Conservation (phyloP, 352 stramenopile species). For the Salisapilia sapeloensis region DNA sequence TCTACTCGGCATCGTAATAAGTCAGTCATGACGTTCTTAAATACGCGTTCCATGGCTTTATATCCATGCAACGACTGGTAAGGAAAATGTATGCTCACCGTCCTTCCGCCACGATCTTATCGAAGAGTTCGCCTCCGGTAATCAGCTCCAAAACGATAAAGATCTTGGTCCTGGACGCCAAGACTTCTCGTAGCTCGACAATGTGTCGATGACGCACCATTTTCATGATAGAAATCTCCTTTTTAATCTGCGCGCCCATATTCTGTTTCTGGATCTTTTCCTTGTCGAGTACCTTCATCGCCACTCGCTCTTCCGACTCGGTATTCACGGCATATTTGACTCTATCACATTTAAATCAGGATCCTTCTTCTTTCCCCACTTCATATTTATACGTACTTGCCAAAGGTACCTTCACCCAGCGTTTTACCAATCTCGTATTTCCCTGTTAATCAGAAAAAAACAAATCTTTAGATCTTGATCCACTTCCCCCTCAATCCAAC, state of each 20-base stretch:
- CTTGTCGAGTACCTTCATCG: conserved; percentile 97
- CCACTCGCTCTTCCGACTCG: conserved; percentile 89
- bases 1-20: conserved; percentile 15
- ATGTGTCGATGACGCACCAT: conserved; percentile 85
- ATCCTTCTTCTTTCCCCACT: neutral
- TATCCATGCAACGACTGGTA: neutral
- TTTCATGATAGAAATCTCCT: conserved; percentile 98
- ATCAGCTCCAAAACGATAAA: conserved; percentile 92
- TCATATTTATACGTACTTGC: conserved; percentile 62
- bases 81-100: conserved; percentile 9
- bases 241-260: conserved; percentile 96
- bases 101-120: conserved; percentile 94
- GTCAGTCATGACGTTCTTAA: conserved; percentile 4
- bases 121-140: conserved; percentile 82
- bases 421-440: conserved; percentile 96
- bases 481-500: too few relatives aligned
- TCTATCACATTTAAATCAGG: conserved; percentile 10
- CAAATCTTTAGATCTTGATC: too few relatives aligned
- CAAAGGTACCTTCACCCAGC: conserved; percentile 92
- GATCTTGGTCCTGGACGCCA: conserved; percentile 92
- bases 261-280: conserved; percentile 97
- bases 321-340: conserved; percentile 93
- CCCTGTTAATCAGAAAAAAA: too few relatives aligned
- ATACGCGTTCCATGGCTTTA: too few relatives aligned
- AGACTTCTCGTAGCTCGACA: conserved; percentile 78